A percentile compares a stretch with the other conserved stretches of the same genome.
Evolutionary conservation across 192 early-diverging fungal species (phyloP).

Genomic region (Piromyces sp.): DNA sequence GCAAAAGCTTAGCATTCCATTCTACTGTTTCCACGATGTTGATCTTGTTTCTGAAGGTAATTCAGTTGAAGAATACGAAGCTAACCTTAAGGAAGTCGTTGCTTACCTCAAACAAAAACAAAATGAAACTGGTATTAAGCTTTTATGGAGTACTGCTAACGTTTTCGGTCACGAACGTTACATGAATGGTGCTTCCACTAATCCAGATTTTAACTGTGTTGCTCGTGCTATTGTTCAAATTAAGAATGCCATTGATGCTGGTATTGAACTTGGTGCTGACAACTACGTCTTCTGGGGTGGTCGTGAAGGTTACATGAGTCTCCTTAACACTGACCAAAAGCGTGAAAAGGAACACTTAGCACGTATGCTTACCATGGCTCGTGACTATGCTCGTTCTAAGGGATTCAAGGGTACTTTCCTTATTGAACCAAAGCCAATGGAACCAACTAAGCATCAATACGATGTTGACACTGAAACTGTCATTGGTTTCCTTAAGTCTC

Average conservation of each 20-base stretch:
- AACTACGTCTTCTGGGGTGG: constrained; percentile 18
- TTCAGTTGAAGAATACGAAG: constrained; percentile 7
- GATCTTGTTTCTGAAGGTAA: constrained; percentile 10
- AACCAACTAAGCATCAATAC: constrained; percentile 17
- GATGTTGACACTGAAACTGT: constrained; percentile 17
- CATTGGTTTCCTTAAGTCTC: constrained; percentile 12
- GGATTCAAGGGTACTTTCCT: constrained; percentile 9
- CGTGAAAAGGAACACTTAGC: constrained; percentile 15
- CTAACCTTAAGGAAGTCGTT: constrained; percentile 11
- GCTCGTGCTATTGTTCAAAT: constrained; percentile 11
- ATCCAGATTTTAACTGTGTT: constrained; percentile 9
- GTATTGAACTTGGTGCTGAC: constrained; percentile 9
- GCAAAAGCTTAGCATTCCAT: constrained; percentile 13
- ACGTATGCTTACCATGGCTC: constrained; percentile 13
- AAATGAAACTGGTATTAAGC: constrained; percentile 14
- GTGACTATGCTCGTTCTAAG: constrained; percentile 10
- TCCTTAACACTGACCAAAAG: constrained; percentile 11
- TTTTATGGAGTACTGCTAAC: constrained; percentile 12
- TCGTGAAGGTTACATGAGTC: constrained; percentile 13
- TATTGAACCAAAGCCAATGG: constrained; percentile 17
- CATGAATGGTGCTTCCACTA: constrained; percentile 11
- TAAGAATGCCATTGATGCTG: constrained; percentile 14
- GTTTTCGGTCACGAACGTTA: constrained; percentile 9
- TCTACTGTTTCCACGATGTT: constrained; percentile 17
- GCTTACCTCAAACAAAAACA: constrained; percentile 12